Conservation (phyloP, 495 filamentous ascomycete species). For the Viridothelium virens region DNA sequence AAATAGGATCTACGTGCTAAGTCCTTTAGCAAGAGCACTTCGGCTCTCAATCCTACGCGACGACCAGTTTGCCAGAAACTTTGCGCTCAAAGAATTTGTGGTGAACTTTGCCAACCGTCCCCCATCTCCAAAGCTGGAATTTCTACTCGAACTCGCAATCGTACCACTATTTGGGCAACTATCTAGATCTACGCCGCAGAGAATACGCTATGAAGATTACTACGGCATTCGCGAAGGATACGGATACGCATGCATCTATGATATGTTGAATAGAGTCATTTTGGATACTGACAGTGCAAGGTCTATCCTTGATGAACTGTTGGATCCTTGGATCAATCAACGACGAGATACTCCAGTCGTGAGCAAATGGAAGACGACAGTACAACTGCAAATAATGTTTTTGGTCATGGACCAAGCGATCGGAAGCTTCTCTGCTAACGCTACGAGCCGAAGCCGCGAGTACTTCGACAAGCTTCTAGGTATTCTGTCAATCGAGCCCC, state of each 20-base stretch:
- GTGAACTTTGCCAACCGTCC: constrained; percentile 28
- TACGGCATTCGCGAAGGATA: constrained; percentile 35
- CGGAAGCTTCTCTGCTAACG: constrained; percentile 9
- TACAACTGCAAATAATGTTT: constrained; percentile 41
- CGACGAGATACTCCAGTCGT: constrained; percentile 34
- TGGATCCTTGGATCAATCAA: constrained; percentile 37
- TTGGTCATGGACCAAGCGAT: constrained; percentile 29
- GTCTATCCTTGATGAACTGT: constrained; percentile 30
- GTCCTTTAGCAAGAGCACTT: constrained; percentile 26
- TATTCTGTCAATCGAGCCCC: constrained; percentile 37
- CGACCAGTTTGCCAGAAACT: constrained; percentile 18
- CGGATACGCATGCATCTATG: constrained; percentile 39
- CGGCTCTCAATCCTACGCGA: constrained; percentile 20
- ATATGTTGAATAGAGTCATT: constrained; percentile 37
- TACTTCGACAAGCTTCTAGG: constrained; percentile 29
- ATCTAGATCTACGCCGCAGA: constrained; percentile 6
- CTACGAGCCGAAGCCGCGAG: constrained; percentile 10
- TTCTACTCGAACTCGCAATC: constrained; percentile 33
- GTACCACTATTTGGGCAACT: constrained; percentile 24
- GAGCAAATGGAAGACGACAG: constrained; percentile 39
- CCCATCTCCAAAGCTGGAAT: constrained; percentile 32
- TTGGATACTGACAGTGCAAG: constrained; percentile 21
- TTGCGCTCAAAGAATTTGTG: constrained; percentile 28
- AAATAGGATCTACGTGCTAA: constrained; percentile 28
- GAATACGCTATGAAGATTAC: constrained; percentile 34